A percentile compares a stretch with the other conserved stretches of the same genome.
phyloP scores from a whole-genome alignment of 805 yeast genomes.

The Saturnispora diversa region DNA sequence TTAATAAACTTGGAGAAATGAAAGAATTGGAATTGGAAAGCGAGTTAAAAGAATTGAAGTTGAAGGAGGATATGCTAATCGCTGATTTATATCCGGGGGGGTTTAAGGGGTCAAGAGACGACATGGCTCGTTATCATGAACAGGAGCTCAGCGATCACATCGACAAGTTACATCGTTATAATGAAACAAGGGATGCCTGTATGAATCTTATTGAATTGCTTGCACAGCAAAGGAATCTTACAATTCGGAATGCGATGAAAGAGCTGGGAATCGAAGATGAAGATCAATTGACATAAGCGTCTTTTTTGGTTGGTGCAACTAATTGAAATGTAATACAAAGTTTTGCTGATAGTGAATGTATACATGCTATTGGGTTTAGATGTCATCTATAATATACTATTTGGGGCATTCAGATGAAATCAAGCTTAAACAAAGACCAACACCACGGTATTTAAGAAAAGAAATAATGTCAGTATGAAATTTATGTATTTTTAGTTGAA shows the following conservation, averaged over 20 bases:
- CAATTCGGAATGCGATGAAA: slow-evolving; percentile 39
- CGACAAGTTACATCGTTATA: slow-evolving; percentile 43
- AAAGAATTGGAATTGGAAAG: no score
- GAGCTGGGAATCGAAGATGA: slow-evolving; percentile 40
- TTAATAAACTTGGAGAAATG: no score
- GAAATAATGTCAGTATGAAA: no score
- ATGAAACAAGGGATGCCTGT: slow-evolving; percentile 58
- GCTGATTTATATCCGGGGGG: neutral
- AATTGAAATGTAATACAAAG: no score
- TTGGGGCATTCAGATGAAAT: no score
- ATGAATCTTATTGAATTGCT: slow-evolving; percentile 48
- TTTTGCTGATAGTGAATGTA: no score
- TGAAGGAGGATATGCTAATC: neutral
- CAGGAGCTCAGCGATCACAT: slow-evolving; percentile 46
- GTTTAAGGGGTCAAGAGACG: neutral
- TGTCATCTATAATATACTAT: no score
- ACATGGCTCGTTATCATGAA: slow-evolving; percentile 19
- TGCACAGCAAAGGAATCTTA: slow-evolving; percentile 47
- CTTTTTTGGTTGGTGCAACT: no score
- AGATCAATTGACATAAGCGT: neutral
- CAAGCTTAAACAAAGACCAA: no score
- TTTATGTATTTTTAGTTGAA: no score
- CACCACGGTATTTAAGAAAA: no score
- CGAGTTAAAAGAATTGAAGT: neutral
- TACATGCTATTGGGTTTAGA: no score